A percentile compares a stretch with the other conserved stretches of the same genome.
phyloP scores from a whole-genome alignment of 1,139 yeast genomes.

The Nadsonia starkeyi-henricii region DNA sequence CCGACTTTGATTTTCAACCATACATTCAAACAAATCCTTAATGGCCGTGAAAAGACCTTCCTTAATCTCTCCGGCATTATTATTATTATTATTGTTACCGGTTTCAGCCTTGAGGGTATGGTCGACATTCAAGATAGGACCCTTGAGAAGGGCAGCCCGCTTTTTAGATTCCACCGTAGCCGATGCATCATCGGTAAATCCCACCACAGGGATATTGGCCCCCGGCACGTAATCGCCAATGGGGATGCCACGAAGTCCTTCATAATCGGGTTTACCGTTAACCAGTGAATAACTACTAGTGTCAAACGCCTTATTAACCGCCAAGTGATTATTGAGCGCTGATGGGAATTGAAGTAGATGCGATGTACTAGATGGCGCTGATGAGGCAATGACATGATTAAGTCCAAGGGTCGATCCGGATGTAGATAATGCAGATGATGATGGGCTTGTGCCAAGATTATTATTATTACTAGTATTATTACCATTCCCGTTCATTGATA shows the following conservation, averaged over 20 bases:
- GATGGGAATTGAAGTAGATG: neutral
- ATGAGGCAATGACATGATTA: neutral
- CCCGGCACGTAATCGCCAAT: slow-evolving; percentile 23
- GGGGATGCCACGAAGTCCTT: slow-evolving; percentile 20
- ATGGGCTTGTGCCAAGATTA: too few species aligned
- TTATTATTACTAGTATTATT: too few species aligned
- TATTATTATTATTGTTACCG: slow-evolving; percentile 34
- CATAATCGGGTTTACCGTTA: slow-evolving; percentile 11
- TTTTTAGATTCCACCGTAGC: slow-evolving; percentile 68
- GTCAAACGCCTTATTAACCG: slow-evolving; percentile 2
- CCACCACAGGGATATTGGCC: slow-evolving; percentile 32
- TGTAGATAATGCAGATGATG: neutral
- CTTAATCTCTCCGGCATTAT: slow-evolving; percentile 34
- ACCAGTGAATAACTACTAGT: slow-evolving; percentile 4
- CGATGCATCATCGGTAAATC: slow-evolving; percentile 34
- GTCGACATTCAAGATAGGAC: slow-evolving; percentile 78
- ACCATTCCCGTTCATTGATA: too few species aligned
- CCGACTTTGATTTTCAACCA: slow-evolving; percentile 54
- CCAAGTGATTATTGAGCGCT: neutral
- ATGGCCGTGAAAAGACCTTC: slow-evolving; percentile 56
- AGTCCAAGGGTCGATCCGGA: neutral
- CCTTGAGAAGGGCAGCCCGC: slow-evolving; percentile 61
- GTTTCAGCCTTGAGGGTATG: slow-evolving; percentile 37
- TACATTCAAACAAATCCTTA: slow-evolving; percentile 74
- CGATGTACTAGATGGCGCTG: neutral